phyloP scores from a whole-genome alignment of 2,329 filamentous ascomycete species.

The Calonectria naviculata region DNA sequence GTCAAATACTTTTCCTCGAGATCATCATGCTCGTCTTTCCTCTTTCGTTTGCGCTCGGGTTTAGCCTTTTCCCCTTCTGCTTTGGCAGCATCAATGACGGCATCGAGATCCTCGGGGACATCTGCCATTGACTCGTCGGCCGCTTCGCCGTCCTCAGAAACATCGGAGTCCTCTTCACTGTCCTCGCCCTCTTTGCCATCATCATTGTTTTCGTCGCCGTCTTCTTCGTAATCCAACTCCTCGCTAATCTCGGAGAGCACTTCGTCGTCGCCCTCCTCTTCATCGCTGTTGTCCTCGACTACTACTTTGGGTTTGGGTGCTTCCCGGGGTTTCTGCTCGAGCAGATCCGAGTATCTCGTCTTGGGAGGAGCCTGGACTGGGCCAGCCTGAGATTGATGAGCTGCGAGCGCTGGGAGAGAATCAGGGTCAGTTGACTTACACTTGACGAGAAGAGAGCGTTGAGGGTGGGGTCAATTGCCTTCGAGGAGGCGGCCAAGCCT shows the following conservation, averaged over 20 bases:
- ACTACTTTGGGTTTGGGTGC: constrained; percentile 38
- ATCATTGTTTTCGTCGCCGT: constrained; percentile 40
- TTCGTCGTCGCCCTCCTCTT: constrained; percentile 48
- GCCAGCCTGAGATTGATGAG: constrained; percentile 55
- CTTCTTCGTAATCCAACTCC: constrained; percentile 48
- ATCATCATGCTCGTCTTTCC: constrained; percentile 75
- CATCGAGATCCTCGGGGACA: constrained; percentile 49
- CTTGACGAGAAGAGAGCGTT: constrained; percentile 78
- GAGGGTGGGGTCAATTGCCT: constrained; percentile 75
- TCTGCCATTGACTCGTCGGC: constrained; percentile 45
- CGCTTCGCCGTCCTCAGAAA: constrained; percentile 37
- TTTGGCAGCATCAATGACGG: constrained; percentile 47
- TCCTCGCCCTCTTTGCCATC: constrained; percentile 33
- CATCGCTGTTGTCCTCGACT: constrained; percentile 44
- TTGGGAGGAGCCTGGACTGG: constrained; percentile 60
- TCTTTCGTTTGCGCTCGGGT: constrained; percentile 71
- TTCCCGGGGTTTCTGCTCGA: constrained; percentile 47
- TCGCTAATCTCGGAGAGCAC: constrained; percentile 47
- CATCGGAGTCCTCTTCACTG: constrained; percentile 34
- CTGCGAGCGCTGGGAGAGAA: constrained; percentile 11
- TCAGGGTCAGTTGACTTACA: constrained; percentile 61
- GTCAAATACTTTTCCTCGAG: constrained; percentile 78
- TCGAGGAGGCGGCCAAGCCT: constrained; percentile 56
- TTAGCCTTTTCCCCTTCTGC: constrained; percentile 48
- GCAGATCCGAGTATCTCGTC: constrained; percentile 55